Evolutionary conservation across 225 moss, liverwort and hornwort genomes (phyloP).

Genomic region (Lunularia cruciata): DNA sequence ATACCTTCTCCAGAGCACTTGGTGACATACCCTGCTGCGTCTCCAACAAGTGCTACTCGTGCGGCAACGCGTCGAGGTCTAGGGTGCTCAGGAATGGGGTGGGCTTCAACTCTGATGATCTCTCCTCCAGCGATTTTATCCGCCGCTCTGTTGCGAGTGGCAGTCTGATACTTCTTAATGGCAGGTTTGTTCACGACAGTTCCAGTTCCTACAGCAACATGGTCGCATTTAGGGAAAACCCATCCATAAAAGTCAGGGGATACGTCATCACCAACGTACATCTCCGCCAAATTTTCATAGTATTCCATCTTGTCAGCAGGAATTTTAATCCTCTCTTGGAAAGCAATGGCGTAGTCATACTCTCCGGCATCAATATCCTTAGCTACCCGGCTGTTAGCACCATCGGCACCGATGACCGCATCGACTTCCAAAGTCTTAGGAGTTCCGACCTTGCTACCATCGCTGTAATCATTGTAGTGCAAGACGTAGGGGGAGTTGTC

Average conservation of each 20-base stretch:
- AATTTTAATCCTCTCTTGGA: constrained; percentile 89
- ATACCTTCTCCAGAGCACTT: constrained; percentile 99
- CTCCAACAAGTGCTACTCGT: constrained; percentile 86
- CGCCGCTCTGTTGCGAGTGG: constrained; percentile 83
- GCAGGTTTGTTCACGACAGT: constrained; percentile 98
- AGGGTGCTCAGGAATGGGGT: constrained; percentile 98
- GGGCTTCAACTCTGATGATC: constrained; percentile 95
- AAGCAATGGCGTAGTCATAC: constrained; percentile 96
- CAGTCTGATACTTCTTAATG: constrained; percentile 97
- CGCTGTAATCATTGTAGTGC: constrained; percentile 76
- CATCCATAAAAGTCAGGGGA: constrained; percentile 95
- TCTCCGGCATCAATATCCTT: constrained; percentile 95
- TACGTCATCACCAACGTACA: constrained; percentile 88
- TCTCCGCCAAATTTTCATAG: constrained; percentile 95
- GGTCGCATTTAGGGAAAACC: constrained; percentile 96
- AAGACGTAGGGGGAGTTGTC: constrained; percentile 69
- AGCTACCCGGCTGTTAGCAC: constrained; percentile 89
- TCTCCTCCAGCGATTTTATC: constrained; percentile 96
- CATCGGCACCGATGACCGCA: constrained; percentile 90
- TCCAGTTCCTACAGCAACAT: constrained; percentile 95
- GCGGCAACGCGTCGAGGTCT: constrained; percentile 71
- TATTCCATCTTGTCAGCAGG: constrained; percentile 95
- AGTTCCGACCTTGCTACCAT: constrained; percentile 54
- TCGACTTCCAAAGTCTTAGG: constrained; percentile 79
- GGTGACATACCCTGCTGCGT: constrained; percentile 95